Conservation (phyloP, 768 basidiomycete genomes). For the Piloderma croceum region DNA sequence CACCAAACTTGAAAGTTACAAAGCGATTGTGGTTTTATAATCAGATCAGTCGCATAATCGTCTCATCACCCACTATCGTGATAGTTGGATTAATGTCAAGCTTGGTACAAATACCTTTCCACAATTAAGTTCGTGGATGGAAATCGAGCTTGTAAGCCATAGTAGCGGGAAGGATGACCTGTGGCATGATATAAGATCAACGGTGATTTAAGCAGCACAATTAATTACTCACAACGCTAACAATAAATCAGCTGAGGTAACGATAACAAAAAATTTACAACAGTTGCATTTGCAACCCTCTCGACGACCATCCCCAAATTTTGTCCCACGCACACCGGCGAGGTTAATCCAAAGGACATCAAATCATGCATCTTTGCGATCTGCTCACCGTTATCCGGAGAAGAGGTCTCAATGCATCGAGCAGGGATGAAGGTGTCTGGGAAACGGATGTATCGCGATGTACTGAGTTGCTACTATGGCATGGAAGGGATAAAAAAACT, state of each 20-base stretch:
- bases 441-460: slow-evolving; percentile 70
- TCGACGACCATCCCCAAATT: slow-evolving; percentile 69
- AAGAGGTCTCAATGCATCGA: slow-evolving; percentile 66
- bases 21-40: no score
- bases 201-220: no score
- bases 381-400: slow-evolving; percentile 35
- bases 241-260: slow-evolving; percentile 59
- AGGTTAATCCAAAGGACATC: slow-evolving; percentile 78
- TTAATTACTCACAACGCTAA: no score
- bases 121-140: no score
- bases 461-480: slow-evolving; percentile 74
- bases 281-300: slow-evolving; percentile 50
- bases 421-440: slow-evolving; percentile 73
- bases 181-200: no score
- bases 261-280: slow-evolving; percentile 66
- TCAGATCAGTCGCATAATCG: no score
- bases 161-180: no score
- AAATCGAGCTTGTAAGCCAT: no score
- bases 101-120: no score
- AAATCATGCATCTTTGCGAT: slow-evolving; percentile 58
- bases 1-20: no score
- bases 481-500: slow-evolving; percentile 73
- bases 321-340: slow-evolving; percentile 71
- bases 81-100: no score
- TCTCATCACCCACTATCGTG: no score